Percentiles rank a stretch among this genome's conserved stretches.
phyloP scores from a whole-genome alignment of 73 alveolate genomes.

The Diophrys appendiculata region DNA sequence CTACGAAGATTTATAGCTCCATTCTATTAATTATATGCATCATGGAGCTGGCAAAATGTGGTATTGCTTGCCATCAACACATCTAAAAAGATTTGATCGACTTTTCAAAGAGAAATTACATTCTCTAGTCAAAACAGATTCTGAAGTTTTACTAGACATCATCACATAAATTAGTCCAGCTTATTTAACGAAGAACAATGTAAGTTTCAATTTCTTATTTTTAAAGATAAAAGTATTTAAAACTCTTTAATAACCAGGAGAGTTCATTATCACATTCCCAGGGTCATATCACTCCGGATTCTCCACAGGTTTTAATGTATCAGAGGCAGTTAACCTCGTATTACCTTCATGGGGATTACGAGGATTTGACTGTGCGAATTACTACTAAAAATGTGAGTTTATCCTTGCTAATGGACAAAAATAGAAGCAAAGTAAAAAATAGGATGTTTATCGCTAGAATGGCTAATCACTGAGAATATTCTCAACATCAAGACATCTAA shows the following conservation, averaged over 20 bases:
- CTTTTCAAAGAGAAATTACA: slow-evolving; percentile 57
- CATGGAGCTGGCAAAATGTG: slow-evolving; percentile 83
- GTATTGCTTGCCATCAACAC: slow-evolving; percentile 81
- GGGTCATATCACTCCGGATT: slow-evolving; percentile 84
- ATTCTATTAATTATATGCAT: slow-evolving; percentile 81
- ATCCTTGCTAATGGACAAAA: not conserved
- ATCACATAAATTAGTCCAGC: slow-evolving; percentile 72
- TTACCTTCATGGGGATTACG: slow-evolving; percentile 69
- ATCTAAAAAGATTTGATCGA: slow-evolving; percentile 68
- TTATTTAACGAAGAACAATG: slow-evolving; percentile 53
- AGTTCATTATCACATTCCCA: slow-evolving; percentile 74
- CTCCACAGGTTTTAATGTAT: slow-evolving; percentile 75
- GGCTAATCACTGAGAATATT: slow-evolving; percentile 56
- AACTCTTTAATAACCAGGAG: slow-evolving; percentile 80
- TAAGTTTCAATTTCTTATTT: too few species aligned
- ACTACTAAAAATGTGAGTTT: slow-evolving; percentile 17
- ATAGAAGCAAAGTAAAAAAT: slow-evolving; percentile 38
- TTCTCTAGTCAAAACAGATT: slow-evolving; percentile 62
- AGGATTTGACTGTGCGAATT: slow-evolving; percentile 37
- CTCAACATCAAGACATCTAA: slow-evolving; percentile 3
- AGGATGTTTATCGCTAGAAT: slow-evolving; percentile 57
- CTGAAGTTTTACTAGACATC: slow-evolving; percentile 68
- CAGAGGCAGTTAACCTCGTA: slow-evolving; percentile 83
- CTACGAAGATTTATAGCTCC: slow-evolving; percentile 70
- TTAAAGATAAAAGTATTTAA: slow-evolving; percentile 54